These are phyloP conservation scores for Phytophthora fragariaefolia DNA, from an alignment of 352 stramenopile genomes.

Conservation along the genomic window DNA sequence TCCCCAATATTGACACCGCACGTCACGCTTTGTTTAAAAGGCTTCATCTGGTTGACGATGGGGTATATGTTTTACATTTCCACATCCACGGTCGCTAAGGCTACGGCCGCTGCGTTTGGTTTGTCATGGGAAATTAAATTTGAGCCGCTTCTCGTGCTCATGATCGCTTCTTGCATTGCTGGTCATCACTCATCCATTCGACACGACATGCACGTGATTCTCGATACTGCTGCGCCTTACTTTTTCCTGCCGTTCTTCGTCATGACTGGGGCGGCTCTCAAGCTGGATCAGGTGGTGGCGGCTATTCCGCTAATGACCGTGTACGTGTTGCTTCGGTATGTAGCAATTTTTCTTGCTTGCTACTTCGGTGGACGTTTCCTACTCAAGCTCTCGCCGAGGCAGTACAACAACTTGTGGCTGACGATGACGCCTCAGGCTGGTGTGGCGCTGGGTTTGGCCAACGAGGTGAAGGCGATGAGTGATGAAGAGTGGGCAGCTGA, in stretches of 20 bases:
- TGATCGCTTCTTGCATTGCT: slow-evolving; percentile 67
- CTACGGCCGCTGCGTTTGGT: slow-evolving; percentile 52
- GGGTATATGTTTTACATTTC: slow-evolving; percentile 71
- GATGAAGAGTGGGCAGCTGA: slow-evolving; percentile 59
- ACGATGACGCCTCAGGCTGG: slow-evolving; percentile 76
- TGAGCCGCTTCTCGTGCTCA: slow-evolving; percentile 74
- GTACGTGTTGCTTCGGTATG: slow-evolving; percentile 65
- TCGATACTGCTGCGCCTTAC: slow-evolving; percentile 67
- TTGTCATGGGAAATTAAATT: too few relatives aligned
- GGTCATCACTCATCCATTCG: slow-evolving; percentile 63
- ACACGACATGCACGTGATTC: slow-evolving; percentile 79
- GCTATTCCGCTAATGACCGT: slow-evolving; percentile 72
- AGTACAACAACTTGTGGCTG: slow-evolving; percentile 83
- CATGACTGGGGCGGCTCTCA: slow-evolving; percentile 70
- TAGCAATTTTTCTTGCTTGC: slow-evolving; percentile 70
- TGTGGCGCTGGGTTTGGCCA: slow-evolving; percentile 64
- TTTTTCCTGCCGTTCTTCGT: slow-evolving; percentile 82
- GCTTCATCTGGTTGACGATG: slow-evolving; percentile 69
- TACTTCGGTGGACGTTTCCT: slow-evolving; percentile 66
- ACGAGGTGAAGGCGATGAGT: slow-evolving; percentile 64
- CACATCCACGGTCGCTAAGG: slow-evolving; percentile 53
- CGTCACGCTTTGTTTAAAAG: slow-evolving; percentile 34
- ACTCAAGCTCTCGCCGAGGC: slow-evolving; percentile 54
- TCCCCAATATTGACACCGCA: slow-evolving; percentile 16
- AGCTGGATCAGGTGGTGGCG: slow-evolving; percentile 69